A percentile compares a stretch with the other conserved stretches of the same genome.
Conservation (phyloP, 495 filamentous ascomycete species). For the Penicillium simplicissimum region DNA sequence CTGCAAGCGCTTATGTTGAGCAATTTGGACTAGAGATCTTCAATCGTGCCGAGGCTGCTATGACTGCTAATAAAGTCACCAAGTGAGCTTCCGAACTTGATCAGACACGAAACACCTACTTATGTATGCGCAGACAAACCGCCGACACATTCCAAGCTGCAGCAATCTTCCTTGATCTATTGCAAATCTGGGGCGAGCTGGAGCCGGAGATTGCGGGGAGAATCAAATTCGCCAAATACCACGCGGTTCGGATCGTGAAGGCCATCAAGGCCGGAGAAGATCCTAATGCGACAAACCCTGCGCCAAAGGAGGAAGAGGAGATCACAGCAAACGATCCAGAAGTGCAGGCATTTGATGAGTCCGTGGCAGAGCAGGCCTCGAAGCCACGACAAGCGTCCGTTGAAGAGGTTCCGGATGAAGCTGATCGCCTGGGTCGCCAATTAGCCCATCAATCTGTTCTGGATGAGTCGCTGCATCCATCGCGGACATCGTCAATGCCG, state of each 20-base stretch:
- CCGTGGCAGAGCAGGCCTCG: slow-evolving; percentile 34
- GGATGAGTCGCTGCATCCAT: slow-evolving; percentile 54
- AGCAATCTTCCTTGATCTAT: slow-evolving; percentile 84
- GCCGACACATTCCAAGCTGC: slow-evolving; percentile 91
- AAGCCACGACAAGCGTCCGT: slow-evolving; percentile 58
- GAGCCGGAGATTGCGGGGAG: slow-evolving; percentile 80
- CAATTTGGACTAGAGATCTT: slow-evolving; percentile 91
- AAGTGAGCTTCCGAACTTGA: slow-evolving; percentile 52
- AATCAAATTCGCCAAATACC: slow-evolving; percentile 95
- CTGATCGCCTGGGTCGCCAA: slow-evolving; percentile 37
- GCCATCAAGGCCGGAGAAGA: slow-evolving; percentile 90
- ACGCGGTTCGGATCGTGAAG: slow-evolving; percentile 86
- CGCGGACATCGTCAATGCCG: slow-evolving; percentile 45
- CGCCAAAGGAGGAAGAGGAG: slow-evolving; percentile 42
- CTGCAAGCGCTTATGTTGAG: slow-evolving; percentile 87
- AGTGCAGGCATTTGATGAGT: slow-evolving; percentile 50
- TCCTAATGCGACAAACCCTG: slow-evolving; percentile 87
- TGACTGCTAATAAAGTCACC: slow-evolving; percentile 82
- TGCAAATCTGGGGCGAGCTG: slow-evolving; percentile 74
- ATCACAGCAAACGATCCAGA: slow-evolving; percentile 38
- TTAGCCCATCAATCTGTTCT: slow-evolving; percentile 42
- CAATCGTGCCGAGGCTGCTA: slow-evolving; percentile 73
- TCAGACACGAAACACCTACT: slow-evolving; percentile 16
- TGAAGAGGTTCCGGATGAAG: slow-evolving; percentile 52
- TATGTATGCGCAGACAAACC: slow-evolving; percentile 65